These are phyloP conservation scores for Ophiostoma quercus DNA, from an alignment of 2,329 filamentous ascomycete species.

Conservation along the genomic window DNA sequence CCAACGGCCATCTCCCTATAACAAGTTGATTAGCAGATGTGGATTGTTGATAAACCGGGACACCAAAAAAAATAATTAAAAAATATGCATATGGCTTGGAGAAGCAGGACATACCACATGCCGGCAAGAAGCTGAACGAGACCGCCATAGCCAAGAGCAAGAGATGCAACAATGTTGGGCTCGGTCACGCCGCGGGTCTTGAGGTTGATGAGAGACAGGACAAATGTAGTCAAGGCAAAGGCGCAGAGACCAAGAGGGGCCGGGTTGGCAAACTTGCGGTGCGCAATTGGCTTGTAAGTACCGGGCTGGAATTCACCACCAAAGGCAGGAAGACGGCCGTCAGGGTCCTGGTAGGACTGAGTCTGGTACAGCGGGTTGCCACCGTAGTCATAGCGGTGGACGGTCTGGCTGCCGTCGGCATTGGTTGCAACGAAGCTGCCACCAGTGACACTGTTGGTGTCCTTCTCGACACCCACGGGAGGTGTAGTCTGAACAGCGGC, in stretches of 20 bases:
- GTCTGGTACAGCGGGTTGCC: slow-evolving; percentile 40
- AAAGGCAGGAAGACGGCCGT: slow-evolving; percentile 51
- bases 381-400: slow-evolving; percentile 32
- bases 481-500: slow-evolving; percentile 20
- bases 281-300: slow-evolving; percentile 56
- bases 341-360: slow-evolving; percentile 33
- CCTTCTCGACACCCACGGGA: slow-evolving; percentile 23
- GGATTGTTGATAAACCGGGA: no score
- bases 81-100: not conserved
- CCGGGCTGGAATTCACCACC: slow-evolving; percentile 71
- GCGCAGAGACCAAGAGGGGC: slow-evolving; percentile 70
- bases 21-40: not conserved
- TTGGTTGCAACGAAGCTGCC: slow-evolving; percentile 3
- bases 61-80: no score
- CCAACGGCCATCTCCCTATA: slow-evolving; percentile 78
- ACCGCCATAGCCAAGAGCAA: slow-evolving; percentile 71
- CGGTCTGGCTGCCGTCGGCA: slow-evolving; percentile 20
- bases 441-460: slow-evolving; percentile 12
- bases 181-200: slow-evolving; percentile 52
- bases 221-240: slow-evolving; percentile 79
- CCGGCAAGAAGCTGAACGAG: slow-evolving; percentile 73
- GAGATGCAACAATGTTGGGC: slow-evolving; percentile 62
- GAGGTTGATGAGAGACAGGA: slow-evolving; percentile 70
- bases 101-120: slow-evolving; percentile 66
- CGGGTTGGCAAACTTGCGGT: slow-evolving; percentile 73